Evolutionary conservation across 495 filamentous ascomycete genomes (phyloP).

Genomic region (Hypoxylon perforatum): DNA sequence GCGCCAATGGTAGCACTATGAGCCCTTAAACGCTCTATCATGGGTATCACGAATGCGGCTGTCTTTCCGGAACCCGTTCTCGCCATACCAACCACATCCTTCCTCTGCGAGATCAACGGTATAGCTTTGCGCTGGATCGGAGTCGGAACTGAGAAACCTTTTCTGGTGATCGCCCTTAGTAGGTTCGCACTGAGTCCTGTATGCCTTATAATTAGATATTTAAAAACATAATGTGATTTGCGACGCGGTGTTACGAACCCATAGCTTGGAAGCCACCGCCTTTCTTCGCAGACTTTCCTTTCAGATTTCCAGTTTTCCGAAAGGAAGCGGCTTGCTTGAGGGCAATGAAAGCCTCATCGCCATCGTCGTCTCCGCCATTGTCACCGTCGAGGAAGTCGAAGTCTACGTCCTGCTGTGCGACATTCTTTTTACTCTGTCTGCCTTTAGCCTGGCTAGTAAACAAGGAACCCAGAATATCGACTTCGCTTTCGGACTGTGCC

Average conservation of each 20-base stretch:
- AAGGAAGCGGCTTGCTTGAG: conserved; percentile 84
- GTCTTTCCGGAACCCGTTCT: conserved; percentile 92
- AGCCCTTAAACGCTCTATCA: conserved; percentile 93
- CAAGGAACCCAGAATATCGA: conserved; percentile 87
- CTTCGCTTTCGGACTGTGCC: conserved; percentile 85
- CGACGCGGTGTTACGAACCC: conserved; percentile 60
- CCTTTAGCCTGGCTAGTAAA: conserved; percentile 64
- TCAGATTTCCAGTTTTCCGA: conserved; percentile 81
- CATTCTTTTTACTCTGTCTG: conserved; percentile 50
- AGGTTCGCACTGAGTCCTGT: conserved; percentile 78
- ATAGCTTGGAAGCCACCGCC: conserved; percentile 96
- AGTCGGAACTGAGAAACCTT: conserved; percentile 94
- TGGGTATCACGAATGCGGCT: conserved; percentile 95
- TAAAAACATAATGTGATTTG: neutral
- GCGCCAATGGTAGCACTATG: conserved; percentile 88
- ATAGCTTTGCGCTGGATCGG: conserved; percentile 98
- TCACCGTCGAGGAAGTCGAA: conserved; percentile 59
- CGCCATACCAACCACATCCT: conserved; percentile 97
- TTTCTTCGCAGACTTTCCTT: conserved; percentile 88
- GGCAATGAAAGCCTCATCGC: conserved; percentile 90
- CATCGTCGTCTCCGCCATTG: conserved; percentile 69
- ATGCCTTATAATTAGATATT: conserved; percentile 10
- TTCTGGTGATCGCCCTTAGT: conserved; percentile 87
- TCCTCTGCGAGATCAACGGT: conserved; percentile 84
- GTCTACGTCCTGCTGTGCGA: conserved; percentile 46